Base-by-base conservation (phyloP, 495 filamentous ascomycete species). In the Annulohypoxylon stygium region DNA sequence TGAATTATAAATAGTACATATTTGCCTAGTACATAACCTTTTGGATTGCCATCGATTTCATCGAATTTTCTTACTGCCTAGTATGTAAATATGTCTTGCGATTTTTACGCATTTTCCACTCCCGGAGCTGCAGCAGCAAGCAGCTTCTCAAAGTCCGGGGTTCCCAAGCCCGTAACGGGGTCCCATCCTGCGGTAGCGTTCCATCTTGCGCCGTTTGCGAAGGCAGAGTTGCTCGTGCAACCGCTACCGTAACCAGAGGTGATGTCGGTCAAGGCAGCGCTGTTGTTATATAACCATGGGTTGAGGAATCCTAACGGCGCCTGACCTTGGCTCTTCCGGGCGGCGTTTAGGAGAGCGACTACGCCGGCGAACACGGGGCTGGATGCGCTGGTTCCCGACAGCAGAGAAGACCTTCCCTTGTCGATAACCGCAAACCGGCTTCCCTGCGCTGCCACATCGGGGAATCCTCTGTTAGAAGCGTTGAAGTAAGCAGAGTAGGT, bases 221-320 rank as follows among this genome's bases (percentile, higher is more conserved):
- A 85, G 25, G 87, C 89, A 1, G 84, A 85, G 65, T 76, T 75
- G 12, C 67, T 68, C 2, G 83, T 81, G 77, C 90, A 92, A 2
- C 88, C 88, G 4, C 81, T 79, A 73, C 90, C 90, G 9, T 79
- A 83, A 0, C 90, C 90, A 5, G 77, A 81, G 8, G 83, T 89
- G 58, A 93, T 84, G 74, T 93, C 90, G 61, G 87, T 87, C 36
- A 93, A 80, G 0, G 84, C 85, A 16, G 84, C 85, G 7, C 89
- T 86, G 75, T 92, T 83, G 2, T 83, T 83, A 75, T 91, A 91
- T 11, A 92, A 75, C 20, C 80, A 82, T 26, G 90, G 90, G 72
- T 92, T 92, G 26, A 91, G 76, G 72, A 92, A 92, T 0, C 90
- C 90, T 1, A 92, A 80, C 0, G 86, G 83, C 10, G 82, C 69